Base-by-base conservation (phyloP, 106 monocot species). In the Phalaenopsis aphrodite region DNA sequence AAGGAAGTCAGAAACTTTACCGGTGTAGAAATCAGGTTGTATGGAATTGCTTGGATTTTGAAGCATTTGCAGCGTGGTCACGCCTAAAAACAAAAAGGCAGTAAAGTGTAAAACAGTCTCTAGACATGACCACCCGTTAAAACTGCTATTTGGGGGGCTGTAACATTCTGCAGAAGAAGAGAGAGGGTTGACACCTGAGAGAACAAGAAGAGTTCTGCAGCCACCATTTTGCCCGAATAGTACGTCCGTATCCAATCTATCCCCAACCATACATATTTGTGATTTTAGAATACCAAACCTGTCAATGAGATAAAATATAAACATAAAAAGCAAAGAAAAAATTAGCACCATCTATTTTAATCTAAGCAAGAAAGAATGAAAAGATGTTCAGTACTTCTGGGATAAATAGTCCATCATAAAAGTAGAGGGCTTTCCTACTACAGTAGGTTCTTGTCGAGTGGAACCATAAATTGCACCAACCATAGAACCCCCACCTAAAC, bases 191-290 rank as follows among this genome's bases (percentile, higher is more conserved):
- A 79, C 68, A 98, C 97, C 97, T 87, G 97, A 98, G 18, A 98
- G 92, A 71, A 98, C 97, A 75, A 98, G 94, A 76, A 98, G 97
- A 23, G 97, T 98, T 84, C 91, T 97, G 85, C 97, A 98, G 71
- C 94, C 97, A 14, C 97, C 97, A 64, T 98, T 98, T 90, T 98
- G 97, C 11, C 97, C 97, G 56, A 98, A 98, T 76, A 98, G 79
- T 79, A 98, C 94, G 68, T 98, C 94, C 1, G 97, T 98, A 52
- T 98, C 97, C 78, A 98, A 75, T 73, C 97, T 90, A 84, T 98
- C 97, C 78, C 97, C 97, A 16, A 98, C 97, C 97, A 98, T 98
- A 90, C 97, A 98, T 90, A 98, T 98, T 83, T 98, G 97, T 15
- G 97, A 94, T 72, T 94, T 98, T 56, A 84, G 82, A 80, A 98